These are phyloP conservation scores for Suillus ampliporus DNA, from an alignment of 768 basidiomycete genomes.

Conservation along the genomic window DNA sequence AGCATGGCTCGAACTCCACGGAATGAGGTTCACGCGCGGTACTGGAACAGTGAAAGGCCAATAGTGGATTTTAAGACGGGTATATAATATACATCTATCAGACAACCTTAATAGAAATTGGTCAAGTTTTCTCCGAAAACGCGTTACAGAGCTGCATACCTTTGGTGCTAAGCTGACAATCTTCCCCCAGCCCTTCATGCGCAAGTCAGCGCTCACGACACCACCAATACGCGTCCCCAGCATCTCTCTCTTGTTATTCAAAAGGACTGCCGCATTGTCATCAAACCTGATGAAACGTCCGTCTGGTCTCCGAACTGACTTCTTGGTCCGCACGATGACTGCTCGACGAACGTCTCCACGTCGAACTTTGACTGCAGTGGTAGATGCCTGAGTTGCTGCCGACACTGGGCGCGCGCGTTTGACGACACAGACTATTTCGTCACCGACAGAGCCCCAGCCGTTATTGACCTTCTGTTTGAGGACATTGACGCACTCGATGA, in stretches of 20 bases:
- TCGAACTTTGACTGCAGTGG: constrained; percentile 87
- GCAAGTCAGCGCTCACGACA: constrained; percentile 88
- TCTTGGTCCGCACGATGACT: constrained; percentile 92
- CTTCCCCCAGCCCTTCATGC: constrained; percentile 94
- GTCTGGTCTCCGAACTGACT: constrained; percentile 84
- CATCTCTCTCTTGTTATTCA: constrained; percentile 97
- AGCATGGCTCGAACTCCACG: not conserved
- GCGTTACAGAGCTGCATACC: constrained; percentile 46
- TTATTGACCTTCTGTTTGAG: constrained; percentile 96
- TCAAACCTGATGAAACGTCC: constrained; percentile 90
- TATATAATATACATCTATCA: constrained; percentile 5
- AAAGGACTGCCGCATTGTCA: constrained; percentile 92
- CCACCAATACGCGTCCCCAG: constrained; percentile 94
- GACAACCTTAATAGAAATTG: constrained; percentile 4
- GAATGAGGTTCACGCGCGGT: not conserved
- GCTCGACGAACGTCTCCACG: constrained; percentile 95
- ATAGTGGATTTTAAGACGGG: not conserved
- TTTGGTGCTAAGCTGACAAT: constrained; percentile 92
- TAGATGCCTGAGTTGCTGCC: constrained; percentile 65
- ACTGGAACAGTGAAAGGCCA: not conserved
- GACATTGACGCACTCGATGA: constrained; percentile 96
- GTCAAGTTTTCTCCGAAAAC: not conserved
- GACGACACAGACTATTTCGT: constrained; percentile 95
- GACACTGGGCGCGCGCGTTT: constrained; percentile 88
- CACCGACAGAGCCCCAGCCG: constrained; percentile 91